Evolutionary conservation across 23 red algal species (phyloP).

Genomic region (Chondrus crispus): DNA sequence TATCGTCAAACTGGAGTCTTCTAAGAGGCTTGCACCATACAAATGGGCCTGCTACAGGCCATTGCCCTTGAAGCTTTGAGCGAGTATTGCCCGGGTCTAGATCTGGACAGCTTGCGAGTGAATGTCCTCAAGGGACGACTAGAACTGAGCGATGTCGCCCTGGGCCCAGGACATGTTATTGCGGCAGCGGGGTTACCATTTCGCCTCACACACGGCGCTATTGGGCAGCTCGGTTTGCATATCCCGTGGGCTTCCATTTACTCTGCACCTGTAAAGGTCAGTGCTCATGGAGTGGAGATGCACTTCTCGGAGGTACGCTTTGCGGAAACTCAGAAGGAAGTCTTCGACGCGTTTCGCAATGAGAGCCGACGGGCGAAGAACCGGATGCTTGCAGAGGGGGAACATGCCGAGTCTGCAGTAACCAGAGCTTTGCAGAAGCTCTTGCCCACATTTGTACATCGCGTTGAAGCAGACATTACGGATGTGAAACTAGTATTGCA

Average conservation of each 20-base stretch:
- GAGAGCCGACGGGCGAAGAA: conserved; percentile 21
- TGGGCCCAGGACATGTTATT: neutral
- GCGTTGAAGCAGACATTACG: conserved; percentile 24
- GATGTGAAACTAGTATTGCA: conserved; percentile 22
- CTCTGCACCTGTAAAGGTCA: conserved; percentile 14
- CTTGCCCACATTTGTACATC: conserved; percentile 42
- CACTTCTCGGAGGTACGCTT: conserved; percentile 32
- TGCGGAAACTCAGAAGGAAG: neutral
- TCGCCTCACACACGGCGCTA: neutral
- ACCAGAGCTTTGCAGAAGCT: neutral
- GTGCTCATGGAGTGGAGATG: conserved; percentile 11
- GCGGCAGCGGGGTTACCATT: neutral
- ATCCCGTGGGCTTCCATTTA: conserved; percentile 38
- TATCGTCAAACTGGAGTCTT: no score
- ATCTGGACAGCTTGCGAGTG: conserved; percentile 18
- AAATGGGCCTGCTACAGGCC: conserved; percentile 57
- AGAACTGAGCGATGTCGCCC: conserved; percentile 15
- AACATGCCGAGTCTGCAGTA: conserved; percentile 24
- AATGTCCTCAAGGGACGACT: conserved; percentile 34
- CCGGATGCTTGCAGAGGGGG: conserved; percentile 21
- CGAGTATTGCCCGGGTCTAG: conserved; percentile 30
- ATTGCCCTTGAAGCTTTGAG: conserved; percentile 20
- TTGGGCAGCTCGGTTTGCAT: conserved; percentile 20
- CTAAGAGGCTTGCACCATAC: no score
- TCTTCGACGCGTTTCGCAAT: conserved; percentile 32